These are phyloP conservation scores for Starmerella floris DNA, from an alignment of 805 yeast genomes.

Conservation along the genomic window DNA sequence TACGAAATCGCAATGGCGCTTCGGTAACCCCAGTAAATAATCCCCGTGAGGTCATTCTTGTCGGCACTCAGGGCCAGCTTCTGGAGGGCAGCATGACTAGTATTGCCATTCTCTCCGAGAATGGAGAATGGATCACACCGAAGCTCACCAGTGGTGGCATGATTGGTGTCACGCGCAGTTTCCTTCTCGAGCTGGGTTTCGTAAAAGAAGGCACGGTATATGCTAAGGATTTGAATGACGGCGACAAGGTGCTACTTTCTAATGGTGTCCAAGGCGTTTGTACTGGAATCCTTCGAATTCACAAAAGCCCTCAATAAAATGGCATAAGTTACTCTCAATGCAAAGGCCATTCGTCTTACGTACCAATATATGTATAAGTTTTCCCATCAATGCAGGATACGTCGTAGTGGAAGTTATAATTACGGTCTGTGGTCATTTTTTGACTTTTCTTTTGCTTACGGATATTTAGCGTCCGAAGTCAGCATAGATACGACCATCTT, in stretches of 20 bases:
- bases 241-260: conserved; percentile 58
- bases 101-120: conserved; percentile 45
- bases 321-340: neutral
- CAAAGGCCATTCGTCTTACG: neutral
- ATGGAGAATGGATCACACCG: conserved; percentile 67
- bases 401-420: neutral
- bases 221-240: conserved; percentile 38
- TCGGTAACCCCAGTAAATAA: neutral
- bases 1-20: conserved; percentile 33
- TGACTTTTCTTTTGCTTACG: no score
- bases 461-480: conserved; percentile 39
- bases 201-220: conserved; percentile 42
- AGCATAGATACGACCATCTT: conserved; percentile 69
- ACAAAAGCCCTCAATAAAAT: no score
- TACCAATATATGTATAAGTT: neutral
- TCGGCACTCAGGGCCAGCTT: conserved; percentile 45
- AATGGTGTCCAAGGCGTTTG: conserved; percentile 72
- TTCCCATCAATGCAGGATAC: no score
- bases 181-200: conserved; percentile 40
- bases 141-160: conserved; percentile 62
- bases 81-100: conserved; percentile 78
- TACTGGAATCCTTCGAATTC: conserved; percentile 3
- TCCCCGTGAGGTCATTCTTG: conserved; percentile 53
- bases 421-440: no score
- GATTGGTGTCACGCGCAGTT: conserved; percentile 67